Evolutionary conservation across 2,329 filamentous ascomycete genomes (phyloP).

Genomic region (Ascochyta viciae-villosae): DNA sequence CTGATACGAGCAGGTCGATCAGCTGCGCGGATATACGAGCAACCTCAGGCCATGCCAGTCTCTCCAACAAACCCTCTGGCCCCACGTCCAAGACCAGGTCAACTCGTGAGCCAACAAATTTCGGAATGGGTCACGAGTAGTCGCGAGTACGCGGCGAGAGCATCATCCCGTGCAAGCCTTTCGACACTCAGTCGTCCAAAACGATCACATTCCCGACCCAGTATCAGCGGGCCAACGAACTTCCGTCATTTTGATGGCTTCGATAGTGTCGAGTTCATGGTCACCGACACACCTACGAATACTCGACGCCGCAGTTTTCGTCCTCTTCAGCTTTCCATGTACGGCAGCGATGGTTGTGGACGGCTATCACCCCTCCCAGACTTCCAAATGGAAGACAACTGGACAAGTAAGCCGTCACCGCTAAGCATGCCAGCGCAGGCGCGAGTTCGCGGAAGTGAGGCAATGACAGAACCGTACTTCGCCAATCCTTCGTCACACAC

Average conservation of each 20-base stretch:
- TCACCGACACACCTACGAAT: slow-evolving; percentile 41
- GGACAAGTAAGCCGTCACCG: slow-evolving; percentile 33
- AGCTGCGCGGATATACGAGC: slow-evolving; percentile 34
- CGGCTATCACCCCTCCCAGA: slow-evolving; percentile 50
- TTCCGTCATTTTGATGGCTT: slow-evolving; percentile 46
- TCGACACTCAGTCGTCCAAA: slow-evolving; percentile 41
- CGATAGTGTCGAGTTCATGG: slow-evolving; percentile 42
- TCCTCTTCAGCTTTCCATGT: slow-evolving; percentile 51
- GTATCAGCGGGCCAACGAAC: slow-evolving; percentile 46
- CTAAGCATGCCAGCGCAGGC: slow-evolving; percentile 44
- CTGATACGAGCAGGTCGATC: slow-evolving; percentile 1
- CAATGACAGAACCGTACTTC: slow-evolving; percentile 35
- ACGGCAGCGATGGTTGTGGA: slow-evolving; percentile 38
- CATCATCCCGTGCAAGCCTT: slow-evolving; percentile 44
- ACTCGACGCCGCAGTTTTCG: slow-evolving; percentile 45
- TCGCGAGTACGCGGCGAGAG: slow-evolving; percentile 45
- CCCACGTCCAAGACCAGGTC: slow-evolving; percentile 44
- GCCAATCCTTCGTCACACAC: slow-evolving; percentile 37
- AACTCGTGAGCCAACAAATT: slow-evolving; percentile 44
- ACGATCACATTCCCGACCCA: slow-evolving; percentile 44
- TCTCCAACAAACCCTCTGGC: slow-evolving; percentile 19
- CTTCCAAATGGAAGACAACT: slow-evolving; percentile 40
- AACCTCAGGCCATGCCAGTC: slow-evolving; percentile 42
- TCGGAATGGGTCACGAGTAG: slow-evolving; percentile 47
- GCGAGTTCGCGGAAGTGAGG: slow-evolving; percentile 41